phyloP scores from a whole-genome alignment of 1,284 basidiomycete genomes.

The Marasmius sp. region DNA sequence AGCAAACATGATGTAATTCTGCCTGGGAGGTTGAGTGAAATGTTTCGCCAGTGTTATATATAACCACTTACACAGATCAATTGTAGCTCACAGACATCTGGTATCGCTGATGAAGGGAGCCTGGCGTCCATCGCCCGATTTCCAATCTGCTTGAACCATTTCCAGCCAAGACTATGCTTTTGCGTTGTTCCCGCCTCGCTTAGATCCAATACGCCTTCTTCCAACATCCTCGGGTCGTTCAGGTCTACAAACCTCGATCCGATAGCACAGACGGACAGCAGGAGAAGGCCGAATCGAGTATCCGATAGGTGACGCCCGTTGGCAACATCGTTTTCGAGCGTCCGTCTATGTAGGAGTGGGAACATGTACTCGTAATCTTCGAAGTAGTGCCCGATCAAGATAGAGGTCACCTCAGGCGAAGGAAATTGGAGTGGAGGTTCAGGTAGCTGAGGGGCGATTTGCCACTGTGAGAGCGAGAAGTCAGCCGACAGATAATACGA shows the following conservation, averaged over 20 bases:
- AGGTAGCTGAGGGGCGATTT: constrained; percentile 19
- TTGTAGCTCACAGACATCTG: neutral
- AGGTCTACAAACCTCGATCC: neutral
- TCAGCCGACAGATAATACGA: neutral
- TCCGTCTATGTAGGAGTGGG: constrained; percentile 62
- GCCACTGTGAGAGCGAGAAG: constrained; percentile 24
- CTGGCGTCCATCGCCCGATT: neutral
- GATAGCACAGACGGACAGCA: neutral
- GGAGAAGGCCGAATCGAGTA: neutral
- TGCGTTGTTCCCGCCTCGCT: neutral
- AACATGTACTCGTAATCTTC: constrained; percentile 45
- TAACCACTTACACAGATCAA: neutral
- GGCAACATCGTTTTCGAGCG: constrained; percentile 54
- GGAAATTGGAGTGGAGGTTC: constrained; percentile 38
- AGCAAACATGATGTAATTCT: constrained; percentile 1
- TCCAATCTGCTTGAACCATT: neutral
- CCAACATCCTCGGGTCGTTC: neutral
- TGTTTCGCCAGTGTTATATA: neutral
- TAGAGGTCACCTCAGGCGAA: constrained; percentile 45
- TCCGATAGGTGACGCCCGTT: constrained; percentile 45
- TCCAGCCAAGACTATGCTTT: neutral
- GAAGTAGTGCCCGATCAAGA: constrained; percentile 65
- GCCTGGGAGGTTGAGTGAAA: neutral
- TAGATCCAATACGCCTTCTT: neutral
- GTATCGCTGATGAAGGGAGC: neutral